Base-by-base conservation (phyloP, 2,329 filamentous ascomycete genomes). In the Trichoderma citrinoviride region DNA sequence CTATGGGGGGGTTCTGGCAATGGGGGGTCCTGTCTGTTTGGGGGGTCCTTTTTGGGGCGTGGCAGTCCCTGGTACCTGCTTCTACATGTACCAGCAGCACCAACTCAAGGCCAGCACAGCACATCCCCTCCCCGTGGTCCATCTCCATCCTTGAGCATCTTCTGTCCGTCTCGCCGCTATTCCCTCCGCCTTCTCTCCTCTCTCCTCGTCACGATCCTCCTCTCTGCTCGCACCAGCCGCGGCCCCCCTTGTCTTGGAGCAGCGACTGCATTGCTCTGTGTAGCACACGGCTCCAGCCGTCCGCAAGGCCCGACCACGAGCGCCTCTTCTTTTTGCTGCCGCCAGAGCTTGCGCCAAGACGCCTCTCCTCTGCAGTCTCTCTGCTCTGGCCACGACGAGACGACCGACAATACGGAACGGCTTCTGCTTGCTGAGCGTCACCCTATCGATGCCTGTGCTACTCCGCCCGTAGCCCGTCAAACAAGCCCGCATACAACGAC, bases 61-160 rank as follows among this genome's bases (percentile, higher is more conserved):
- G 58, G 58, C 54, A 57, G 54, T 52, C 53, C 62, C 61, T 65
- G 62, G 63, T 65, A 65, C 63, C 63, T 65, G 63, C 63, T 65
- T 61, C 53, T 52, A 50, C 55, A 46, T 29, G 47, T 21, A 23
- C 46, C 29, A 41, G 60, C 60, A 37, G 33, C 33, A 37, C 33
- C 33, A 37, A 37, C 10, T 37, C 12, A 12, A 37, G 33, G 33
- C 33, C 33, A 37, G 33, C 33, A 37, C 60, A 62, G 53, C 61
- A 25, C 52, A 61, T 61, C 57, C 57, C 57, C 57, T 52, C 57
- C 56, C 46, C 56, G 56, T 60, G 49, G 49, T 56, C n/a, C 53
- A 56, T 43, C 53, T 40, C 27, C 27, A 50, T 52, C 29, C 44
- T 61, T 46, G 29, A 41, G 46, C 60, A 47, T 63, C 44, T 63